Evolutionary conservation across 305 asterid species (phyloP).

Genomic region (Fraxinus sp.): DNA sequence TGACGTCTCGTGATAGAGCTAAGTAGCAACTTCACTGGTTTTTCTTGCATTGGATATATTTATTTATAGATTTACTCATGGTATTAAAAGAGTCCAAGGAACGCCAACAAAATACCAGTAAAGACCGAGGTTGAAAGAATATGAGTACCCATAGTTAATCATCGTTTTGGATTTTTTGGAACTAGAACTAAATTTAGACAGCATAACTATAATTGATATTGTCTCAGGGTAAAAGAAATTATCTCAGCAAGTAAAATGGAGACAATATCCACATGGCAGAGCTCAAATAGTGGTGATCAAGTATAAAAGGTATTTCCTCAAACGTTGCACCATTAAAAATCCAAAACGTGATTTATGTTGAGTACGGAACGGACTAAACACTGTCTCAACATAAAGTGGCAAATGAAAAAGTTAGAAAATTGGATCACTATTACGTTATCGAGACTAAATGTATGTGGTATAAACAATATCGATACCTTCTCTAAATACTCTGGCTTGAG

Average conservation of each 20-base stretch:
- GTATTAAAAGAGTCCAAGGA: not conserved
- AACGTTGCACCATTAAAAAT: not conserved
- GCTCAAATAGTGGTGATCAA: not conserved
- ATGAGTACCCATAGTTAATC: not conserved
- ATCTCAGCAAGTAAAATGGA: not conserved
- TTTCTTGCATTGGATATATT: not conserved
- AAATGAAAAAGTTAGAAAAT: not conserved
- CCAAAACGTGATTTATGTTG: not conserved
- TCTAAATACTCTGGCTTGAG: conserved; percentile 84
- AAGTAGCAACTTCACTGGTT: not conserved
- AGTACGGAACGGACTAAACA: not conserved
- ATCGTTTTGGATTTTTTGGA: not conserved
- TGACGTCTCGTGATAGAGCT: not conserved
- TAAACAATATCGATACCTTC: conserved; percentile 52
- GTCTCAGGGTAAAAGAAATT: not conserved
- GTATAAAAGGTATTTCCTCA: not conserved
- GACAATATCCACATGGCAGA: not conserved
- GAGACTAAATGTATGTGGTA: not conserved
- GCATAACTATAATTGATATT: not conserved
- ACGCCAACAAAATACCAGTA: not conserved
- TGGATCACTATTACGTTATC: not conserved
- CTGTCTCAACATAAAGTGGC: conserved; percentile 1
- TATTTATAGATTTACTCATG: not conserved
- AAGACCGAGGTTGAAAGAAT: not conserved
- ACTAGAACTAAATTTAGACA: not conserved